A percentile compares a stretch with the other conserved stretches of the same genome.
Conservation (phyloP, 1,284 basidiomycete genomes). For the Ceratobasidium sp. region DNA sequence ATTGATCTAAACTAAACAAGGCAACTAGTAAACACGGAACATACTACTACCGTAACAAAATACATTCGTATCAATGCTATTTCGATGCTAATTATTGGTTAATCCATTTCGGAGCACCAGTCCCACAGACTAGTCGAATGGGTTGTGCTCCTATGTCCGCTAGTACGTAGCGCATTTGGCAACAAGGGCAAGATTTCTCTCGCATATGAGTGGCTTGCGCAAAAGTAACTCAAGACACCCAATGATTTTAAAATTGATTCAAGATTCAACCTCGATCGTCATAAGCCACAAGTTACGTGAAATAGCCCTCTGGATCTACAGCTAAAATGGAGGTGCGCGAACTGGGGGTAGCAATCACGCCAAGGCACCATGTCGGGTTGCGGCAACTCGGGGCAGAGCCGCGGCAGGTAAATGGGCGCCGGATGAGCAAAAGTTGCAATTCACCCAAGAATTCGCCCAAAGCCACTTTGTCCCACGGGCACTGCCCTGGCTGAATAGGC, state of each 20-base stretch:
- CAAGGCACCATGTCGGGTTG: too few species aligned
- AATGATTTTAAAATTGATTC: slow-evolving; percentile 2
- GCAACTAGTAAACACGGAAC: not conserved
- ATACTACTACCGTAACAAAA: not conserved
- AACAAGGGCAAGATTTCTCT: not conserved
- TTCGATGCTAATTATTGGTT: not conserved
- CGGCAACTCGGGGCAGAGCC: too few species aligned
- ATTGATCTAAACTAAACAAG: slow-evolving; percentile 20
- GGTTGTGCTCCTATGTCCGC: too few species aligned
- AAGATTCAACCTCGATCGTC: not conserved
- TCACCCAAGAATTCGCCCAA: too few species aligned
- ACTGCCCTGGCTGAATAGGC: not conserved
- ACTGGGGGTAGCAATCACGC: too few species aligned
- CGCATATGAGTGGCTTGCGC: not conserved
- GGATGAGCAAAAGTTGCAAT: too few species aligned
- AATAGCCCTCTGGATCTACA: not conserved
- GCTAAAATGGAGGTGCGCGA: too few species aligned
- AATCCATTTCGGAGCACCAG: not conserved
- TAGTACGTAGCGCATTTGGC: too few species aligned
- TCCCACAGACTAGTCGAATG: too few species aligned
- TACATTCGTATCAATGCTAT: slow-evolving; percentile 6
- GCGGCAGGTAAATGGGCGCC: too few species aligned
- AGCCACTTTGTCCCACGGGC: not conserved
- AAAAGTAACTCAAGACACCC: not conserved
- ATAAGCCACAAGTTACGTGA: not conserved